Conservation (phyloP, 257 asterid species). For the Linderniella brevidens region DNA sequence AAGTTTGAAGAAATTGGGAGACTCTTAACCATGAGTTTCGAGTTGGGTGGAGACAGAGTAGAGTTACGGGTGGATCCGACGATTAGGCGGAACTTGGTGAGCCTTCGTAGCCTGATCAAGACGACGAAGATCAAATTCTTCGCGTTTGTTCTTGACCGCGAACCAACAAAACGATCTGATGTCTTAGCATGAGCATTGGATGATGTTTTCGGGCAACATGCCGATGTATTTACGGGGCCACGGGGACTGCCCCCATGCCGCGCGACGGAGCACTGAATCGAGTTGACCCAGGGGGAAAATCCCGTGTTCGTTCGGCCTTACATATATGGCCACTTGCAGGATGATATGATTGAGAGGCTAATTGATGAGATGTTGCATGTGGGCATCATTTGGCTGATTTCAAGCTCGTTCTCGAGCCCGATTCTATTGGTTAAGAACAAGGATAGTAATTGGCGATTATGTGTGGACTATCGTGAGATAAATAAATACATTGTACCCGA, state of each 20-base stretch:
- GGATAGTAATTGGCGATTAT: no score
- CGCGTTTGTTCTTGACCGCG: background rate
- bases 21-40: background rate
- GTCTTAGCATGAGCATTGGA: background rate
- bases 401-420: background rate
- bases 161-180: background rate
- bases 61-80: background rate
- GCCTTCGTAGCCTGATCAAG: background rate
- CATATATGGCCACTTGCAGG: background rate
- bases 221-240: background rate
- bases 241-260: background rate
- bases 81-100: background rate
- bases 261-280: background rate
- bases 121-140: background rate
- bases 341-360: background rate
- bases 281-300: background rate
- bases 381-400: background rate
- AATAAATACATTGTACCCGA: no score
- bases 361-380: background rate
- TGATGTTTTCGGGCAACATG: background rate
- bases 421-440: no score
- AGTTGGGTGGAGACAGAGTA: background rate
- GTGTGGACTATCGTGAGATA: no score
- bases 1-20: background rate
- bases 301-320: constrained; percentile 1